Evolutionary conservation across 2,329 filamentous ascomycete species (phyloP), one percentile per base, ranked within the genome.

Genomic region (Calonectria ilicicola): DNA sequence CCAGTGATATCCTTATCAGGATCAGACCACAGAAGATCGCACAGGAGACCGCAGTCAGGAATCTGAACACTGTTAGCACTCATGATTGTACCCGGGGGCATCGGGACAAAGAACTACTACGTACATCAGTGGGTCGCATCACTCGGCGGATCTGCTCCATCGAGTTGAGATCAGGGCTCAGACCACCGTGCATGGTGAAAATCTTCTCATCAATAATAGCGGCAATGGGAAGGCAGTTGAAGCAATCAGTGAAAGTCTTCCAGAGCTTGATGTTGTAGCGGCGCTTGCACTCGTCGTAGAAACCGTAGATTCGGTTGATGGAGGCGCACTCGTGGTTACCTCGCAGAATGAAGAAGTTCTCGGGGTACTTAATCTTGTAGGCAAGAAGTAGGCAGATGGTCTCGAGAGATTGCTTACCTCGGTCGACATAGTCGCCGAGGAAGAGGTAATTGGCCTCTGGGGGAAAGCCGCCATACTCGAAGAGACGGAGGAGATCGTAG

Each of bases 171-270:
- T 98, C 97, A 53, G 97, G 97, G 85, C 95, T 98, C 82, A 99
- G 88, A 82, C 97, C 97, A 83, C 97, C 97, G 87, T 99, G 97
- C 96, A 99, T 98, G 83, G 96, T 98, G 89, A 99, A 98, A 84
- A 99, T 99, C 93, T 98, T 99, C 90, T 98, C 97, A 83, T 98
- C 96, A 81, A 99, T 98, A 86, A 99, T 99, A 79, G 97, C 96
- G 71, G 96, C 97, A 85, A 99, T 98, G 60, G 96, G 96, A 82
- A 98, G 87, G 87, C 95, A 98, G 90, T 99, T 99, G 92, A 99
- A 99, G 90, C 96, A 98, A 85, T 99, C 96, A 76, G 96, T 98
- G 84, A 99, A 98, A 1, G 96, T 98, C 91, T 99, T 99, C 96
- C 96, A 98, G 74, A 98, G 91, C 91, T 98, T 98, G 89, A 98